A percentile compares a stretch with the other conserved stretches of the same genome.
These are phyloP conservation scores for Debaryomyces udenii DNA, from an alignment of 1,139 yeast species.

Conservation along the genomic window DNA sequence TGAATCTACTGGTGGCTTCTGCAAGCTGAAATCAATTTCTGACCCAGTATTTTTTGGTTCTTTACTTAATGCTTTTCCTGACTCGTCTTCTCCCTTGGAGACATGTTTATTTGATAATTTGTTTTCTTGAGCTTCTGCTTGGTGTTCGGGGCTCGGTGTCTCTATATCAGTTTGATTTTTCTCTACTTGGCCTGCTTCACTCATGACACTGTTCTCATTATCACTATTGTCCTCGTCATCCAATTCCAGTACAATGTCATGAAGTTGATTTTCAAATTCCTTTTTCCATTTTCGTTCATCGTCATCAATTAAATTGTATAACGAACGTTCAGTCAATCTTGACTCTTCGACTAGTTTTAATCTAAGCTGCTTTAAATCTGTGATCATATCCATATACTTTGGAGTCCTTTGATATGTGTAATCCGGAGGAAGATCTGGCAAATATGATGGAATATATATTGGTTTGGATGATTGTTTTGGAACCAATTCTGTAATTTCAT, in stretches of 20 bases:
- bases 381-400: constrained; percentile 59
- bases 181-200: constrained; percentile 20
- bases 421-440: constrained; percentile 91
- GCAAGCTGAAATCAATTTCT: constrained; percentile 15
- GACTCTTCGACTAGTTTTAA: constrained; percentile 79
- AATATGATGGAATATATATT: constrained; percentile 67
- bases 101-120: constrained; percentile 18
- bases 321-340: constrained; percentile 74
- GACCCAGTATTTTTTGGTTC: neutral
- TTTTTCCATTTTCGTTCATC: constrained; percentile 40
- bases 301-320: constrained; percentile 58
- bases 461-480: constrained; percentile 56
- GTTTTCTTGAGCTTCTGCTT: neutral
- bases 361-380: constrained; percentile 72
- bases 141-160: constrained; percentile 19
- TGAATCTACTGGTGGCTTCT: constrained; percentile 5
- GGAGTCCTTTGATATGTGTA: constrained; percentile 86
- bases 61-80: neutral
- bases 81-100: constrained; percentile 11
- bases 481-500: constrained; percentile 53
- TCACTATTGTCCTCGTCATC: constrained; percentile 20
- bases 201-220: constrained; percentile 28
- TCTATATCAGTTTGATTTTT: constrained; percentile 18
- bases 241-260: constrained; percentile 14
- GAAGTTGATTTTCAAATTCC: constrained; percentile 28